A percentile compares a stretch with the other conserved stretches of the same genome.
Evolutionary conservation across 257 asterid genomes (phyloP).

Genomic region (Solanum microdontum): DNA sequence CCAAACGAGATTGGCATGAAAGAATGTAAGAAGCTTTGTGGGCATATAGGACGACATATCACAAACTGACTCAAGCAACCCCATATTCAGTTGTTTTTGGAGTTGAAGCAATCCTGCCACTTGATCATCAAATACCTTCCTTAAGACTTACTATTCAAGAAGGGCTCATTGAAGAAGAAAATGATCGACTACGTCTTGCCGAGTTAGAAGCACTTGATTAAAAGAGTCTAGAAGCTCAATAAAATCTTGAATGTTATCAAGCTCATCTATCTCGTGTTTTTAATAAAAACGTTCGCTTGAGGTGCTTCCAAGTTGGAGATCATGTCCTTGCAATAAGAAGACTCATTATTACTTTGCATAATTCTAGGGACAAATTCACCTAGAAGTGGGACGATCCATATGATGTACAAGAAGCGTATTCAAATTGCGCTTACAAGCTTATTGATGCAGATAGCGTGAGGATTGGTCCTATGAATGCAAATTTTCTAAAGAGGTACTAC

Average conservation of each 20-base stretch:
- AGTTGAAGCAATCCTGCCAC: neutral
- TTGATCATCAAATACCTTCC: neutral
- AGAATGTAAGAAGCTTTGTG: neutral
- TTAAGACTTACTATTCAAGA: neutral
- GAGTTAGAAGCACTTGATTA: neutral
- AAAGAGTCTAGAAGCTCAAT: neutral
- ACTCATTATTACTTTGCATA: neutral
- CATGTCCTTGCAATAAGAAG: neutral
- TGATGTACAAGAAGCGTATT: neutral
- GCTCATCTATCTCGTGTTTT: neutral
- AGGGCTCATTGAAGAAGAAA: neutral
- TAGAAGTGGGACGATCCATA: neutral
- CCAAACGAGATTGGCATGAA: neutral
- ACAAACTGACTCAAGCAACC: neutral
- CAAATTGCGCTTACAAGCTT: neutral
- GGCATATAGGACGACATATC: neutral
- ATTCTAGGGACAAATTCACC: neutral
- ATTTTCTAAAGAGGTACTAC: neutral
- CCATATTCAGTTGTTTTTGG: neutral
- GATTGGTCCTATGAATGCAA: neutral
- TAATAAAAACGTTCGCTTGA: neutral
- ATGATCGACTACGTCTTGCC: neutral
- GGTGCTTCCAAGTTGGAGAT: neutral
- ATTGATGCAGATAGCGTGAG: neutral
- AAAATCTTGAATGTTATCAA: neutral